These are phyloP conservation scores for Barnettozyma botsteinii DNA, from an alignment of 805 yeast species.

Conservation along the genomic window DNA sequence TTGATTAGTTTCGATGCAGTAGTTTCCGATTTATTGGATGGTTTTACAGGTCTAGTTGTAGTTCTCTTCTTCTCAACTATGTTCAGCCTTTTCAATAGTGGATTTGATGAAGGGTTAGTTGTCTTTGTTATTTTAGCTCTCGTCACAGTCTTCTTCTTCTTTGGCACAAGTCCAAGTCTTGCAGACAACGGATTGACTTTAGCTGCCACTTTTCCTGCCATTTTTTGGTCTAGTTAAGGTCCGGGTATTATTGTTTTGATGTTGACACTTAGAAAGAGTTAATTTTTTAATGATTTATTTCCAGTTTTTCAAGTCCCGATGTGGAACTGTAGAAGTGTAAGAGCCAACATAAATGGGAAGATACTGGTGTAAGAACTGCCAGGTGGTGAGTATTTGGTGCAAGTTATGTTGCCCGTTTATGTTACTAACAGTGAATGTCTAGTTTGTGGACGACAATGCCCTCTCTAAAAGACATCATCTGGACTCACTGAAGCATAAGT, in stretches of 20 bases:
- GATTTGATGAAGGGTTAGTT: too few relatives aligned
- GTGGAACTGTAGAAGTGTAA: too few relatives aligned
- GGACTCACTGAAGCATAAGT: constrained; percentile 4
- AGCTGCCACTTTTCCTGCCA: neutral
- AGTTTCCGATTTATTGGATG: neutral
- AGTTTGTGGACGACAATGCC: constrained; percentile 8
- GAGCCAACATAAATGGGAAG: constrained; percentile 2
- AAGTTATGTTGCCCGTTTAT: too few relatives aligned
- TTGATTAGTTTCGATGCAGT: too few relatives aligned
- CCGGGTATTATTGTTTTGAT: too few relatives aligned
- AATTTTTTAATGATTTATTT: too few relatives aligned
- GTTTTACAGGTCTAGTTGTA: too few relatives aligned
- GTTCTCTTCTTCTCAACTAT: neutral
- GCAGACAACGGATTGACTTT: neutral
- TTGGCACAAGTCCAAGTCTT: neutral
- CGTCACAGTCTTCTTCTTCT: neutral
- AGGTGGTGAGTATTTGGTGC: constrained; percentile 2
- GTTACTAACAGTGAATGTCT: neutral
- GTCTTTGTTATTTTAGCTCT: too few relatives aligned
- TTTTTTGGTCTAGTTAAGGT: too few relatives aligned
- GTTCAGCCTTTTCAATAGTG: neutral
- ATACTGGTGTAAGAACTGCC: constrained; percentile 9
- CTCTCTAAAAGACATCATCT: constrained; percentile 7
- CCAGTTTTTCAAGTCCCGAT: too few relatives aligned
- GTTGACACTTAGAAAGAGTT: too few relatives aligned